Base-by-base conservation (phyloP, 139 green algal genomes). In the Volvox africanus region DNA sequence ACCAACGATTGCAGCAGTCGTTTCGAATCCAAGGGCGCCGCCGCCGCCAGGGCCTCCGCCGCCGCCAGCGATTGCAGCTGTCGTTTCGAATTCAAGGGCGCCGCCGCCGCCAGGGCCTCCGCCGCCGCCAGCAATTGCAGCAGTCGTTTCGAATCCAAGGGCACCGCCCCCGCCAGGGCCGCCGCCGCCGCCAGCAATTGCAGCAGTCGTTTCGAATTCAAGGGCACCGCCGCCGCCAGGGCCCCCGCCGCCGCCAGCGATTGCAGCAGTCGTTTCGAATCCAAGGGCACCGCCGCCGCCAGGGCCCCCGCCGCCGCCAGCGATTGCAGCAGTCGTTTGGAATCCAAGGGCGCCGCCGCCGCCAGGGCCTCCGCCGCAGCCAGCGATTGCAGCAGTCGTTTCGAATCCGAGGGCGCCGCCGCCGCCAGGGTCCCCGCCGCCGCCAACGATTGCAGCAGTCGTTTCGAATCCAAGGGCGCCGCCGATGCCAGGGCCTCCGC, bases 351-450 rank as follows among this genome's bases (percentile, higher is more conserved):
- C 24, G n/a, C 71, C 71, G 71, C 71, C 71, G 28, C 32, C 67
- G 0, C 83, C 83, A 14, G 65, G 28, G 21, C 78, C 78, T 1
- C 78, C 78, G 36, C 78, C 78, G 37, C 78, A 35, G 13, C 35
- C 44, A 50, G 16, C 80, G 32, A 26, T 55, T 37, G 35, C 79
- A 22, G 50, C 28, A 20, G n/a, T 61, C 50, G 17, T 18, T n/a
- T 1, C 20, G 26, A 26, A 17, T 24, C n/a, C 50, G 2, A 73
- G 0, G 11, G 19, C 85, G n/a, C 85, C 85, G 69, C 85, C 83
- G 67, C 83, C 85, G 17, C 85, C 85, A 18, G 67, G 67, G 26
- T 28, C 71, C 13, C 86, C 86, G 35, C 83, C 83, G 35, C 83
- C 83, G 0, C 83, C 83, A 20, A 24, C 67, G 2, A 44, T 86